Evolutionary conservation across 164 flowering plant genomes (phyloP), one percentile per base, ranked within the genome.

Genomic region (Vitis riparia): DNA sequence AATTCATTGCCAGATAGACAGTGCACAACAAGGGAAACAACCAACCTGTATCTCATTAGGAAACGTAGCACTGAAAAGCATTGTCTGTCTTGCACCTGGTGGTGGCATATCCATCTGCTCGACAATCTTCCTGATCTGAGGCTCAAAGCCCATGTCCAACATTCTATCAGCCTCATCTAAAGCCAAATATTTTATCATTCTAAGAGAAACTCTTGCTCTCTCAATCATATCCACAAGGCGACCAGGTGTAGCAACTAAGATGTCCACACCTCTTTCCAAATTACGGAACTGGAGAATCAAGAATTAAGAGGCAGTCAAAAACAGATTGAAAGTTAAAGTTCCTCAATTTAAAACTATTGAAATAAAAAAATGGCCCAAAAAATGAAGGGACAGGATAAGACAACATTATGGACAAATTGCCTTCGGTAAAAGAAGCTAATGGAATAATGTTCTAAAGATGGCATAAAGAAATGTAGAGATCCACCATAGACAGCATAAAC

Each of bases 71-170:
- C 90, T 86, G 71, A 85, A 85, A 65, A 88, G 86, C 85, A 88
- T 69, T 5, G 92, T 88, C 75, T 88, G 92, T 75, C 92, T 76
- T 3, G 57, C 55, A 56, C 87, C 89, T 9, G 86, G 72, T 13
- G 65, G 75, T 53, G 89, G 88, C 90, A 86, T 88, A 75, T 78
- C 86, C 84, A 83, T 82, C 68, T 80, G 81, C 72, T 86, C 73
- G 27, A 84, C 91, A 68, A 88, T 83, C 72, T 67, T 86, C 29
- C 93, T 75, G 30, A 89, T 83, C 64, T 89, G 87, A 29, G 83
- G 87, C 77, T 89, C 92, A 69, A 88, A 88, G 7, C 92, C 90
- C 92, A 88, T 86, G 57, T 88, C 90, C 70, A 88, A 48, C 90
- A 88, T 85, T 50, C 90, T 53, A 61, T 88, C 92, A 64, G 90